A percentile compares a stretch with the other conserved stretches of the same genome.
Conservation (phyloP, 495 filamentous ascomycete species). For the Aspergillus wentii region DNA sequence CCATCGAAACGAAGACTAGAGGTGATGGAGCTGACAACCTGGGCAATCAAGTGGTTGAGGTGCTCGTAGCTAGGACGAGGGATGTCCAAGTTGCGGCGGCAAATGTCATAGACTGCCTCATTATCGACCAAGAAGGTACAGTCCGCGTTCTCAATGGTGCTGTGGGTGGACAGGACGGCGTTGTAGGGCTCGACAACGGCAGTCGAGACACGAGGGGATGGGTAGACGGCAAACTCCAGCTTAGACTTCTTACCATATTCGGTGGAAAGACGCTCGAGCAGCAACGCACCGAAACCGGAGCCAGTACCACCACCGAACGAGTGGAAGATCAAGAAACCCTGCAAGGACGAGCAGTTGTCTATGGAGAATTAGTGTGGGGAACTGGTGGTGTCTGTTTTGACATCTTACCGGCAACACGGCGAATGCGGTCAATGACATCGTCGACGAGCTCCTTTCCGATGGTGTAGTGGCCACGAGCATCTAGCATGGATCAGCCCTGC, state of each 20-base stretch:
- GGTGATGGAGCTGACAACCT: constrained; percentile 89
- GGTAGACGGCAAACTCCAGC: constrained; percentile 88
- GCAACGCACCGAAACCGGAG: constrained; percentile 82
- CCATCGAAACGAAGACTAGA: constrained; percentile 87
- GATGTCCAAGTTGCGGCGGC: constrained; percentile 82
- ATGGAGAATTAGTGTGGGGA: constrained; percentile 15
- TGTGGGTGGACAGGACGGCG: constrained; percentile 85
- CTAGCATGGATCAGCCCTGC: constrained; percentile 36
- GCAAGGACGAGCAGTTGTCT: constrained; percentile 89
- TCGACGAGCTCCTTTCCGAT: constrained; percentile 90
- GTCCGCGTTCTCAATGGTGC: constrained; percentile 89
- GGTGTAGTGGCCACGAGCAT: constrained; percentile 90
- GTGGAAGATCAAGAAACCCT: constrained; percentile 92
- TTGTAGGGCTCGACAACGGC: constrained; percentile 94
- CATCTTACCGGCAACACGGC: constrained; percentile 73
- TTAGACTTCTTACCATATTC: constrained; percentile 96
- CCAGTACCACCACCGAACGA: constrained; percentile 91
- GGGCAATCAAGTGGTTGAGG: constrained; percentile 84
- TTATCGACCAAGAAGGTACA: constrained; percentile 93
- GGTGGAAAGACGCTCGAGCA: constrained; percentile 80
- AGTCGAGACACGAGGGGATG: constrained; percentile 77
- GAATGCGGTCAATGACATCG: constrained; percentile 76
- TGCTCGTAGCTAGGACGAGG: constrained; percentile 83
- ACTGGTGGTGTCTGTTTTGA: too few relatives aligned
- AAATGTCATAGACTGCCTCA: constrained; percentile 91